Evolutionary conservation across 306 rosid genomes (phyloP).

Genomic region (Cucurbita pepo): DNA sequence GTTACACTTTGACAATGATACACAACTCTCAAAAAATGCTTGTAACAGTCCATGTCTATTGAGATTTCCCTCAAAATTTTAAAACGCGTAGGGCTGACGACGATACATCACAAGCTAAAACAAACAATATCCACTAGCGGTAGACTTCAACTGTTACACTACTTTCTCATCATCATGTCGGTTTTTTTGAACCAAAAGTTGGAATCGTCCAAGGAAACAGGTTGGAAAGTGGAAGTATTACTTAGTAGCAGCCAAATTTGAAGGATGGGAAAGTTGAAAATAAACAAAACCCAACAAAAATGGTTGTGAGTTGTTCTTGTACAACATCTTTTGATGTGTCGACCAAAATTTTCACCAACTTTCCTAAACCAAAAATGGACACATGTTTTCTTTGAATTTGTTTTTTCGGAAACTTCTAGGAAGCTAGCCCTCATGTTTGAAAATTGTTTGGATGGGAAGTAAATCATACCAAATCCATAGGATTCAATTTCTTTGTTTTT

Average conservation of each 20-base stretch:
- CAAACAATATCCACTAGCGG: too few relatives aligned
- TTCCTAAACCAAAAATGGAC: background rate
- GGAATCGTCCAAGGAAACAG: conserved; percentile 26
- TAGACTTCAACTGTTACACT: too few relatives aligned
- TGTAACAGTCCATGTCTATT: background rate
- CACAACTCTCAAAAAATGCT: background rate
- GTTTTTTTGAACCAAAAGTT: conserved; percentile 9
- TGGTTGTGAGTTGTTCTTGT: background rate
- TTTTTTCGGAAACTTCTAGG: conserved; percentile 4
- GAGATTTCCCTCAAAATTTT: background rate
- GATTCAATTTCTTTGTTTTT: background rate
- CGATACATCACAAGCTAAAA: too few relatives aligned
- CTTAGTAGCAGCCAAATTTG: conserved; percentile 17
- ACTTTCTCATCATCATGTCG: background rate
- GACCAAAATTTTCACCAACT: background rate
- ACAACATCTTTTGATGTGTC: background rate
- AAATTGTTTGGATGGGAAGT: background rate
- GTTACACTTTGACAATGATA: too few relatives aligned
- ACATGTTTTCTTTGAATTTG: background rate
- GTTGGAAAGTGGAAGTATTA: conserved; percentile 35
- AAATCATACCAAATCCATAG: background rate
- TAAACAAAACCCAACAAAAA: background rate
- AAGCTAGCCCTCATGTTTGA: background rate
- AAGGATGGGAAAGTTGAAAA: conserved; percentile 1
- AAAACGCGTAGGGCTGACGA: too few relatives aligned